These are phyloP conservation scores for Podila minutissima DNA, from an alignment of 192 early-diverging fungal species.

Conservation along the genomic window DNA sequence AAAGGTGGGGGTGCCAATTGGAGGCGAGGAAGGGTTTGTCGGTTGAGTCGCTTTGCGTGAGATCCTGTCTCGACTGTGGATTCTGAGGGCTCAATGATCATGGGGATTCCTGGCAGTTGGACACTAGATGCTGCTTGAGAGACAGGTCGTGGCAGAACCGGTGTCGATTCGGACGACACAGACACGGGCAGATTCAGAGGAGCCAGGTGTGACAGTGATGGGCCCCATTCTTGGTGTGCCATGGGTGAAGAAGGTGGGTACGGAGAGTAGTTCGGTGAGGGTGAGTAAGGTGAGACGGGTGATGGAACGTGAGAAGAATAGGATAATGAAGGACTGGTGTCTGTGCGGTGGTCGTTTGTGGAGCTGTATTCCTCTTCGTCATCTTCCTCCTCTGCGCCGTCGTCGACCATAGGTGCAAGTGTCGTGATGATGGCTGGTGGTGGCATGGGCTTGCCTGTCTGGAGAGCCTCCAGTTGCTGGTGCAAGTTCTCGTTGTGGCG, in stretches of 20 bases:
- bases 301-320: slow-evolving; percentile 16
- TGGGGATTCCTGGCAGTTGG: slow-evolving; percentile 13
- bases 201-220: slow-evolving; percentile 1
- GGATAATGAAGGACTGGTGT: slow-evolving; percentile 9
- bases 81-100: slow-evolving; percentile 34
- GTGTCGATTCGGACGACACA: background rate
- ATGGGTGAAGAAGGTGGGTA: background rate
- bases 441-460: slow-evolving; percentile 11
- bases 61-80: slow-evolving; percentile 6
- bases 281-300: slow-evolving; percentile 24
- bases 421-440: slow-evolving; percentile 27
- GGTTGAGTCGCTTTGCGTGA: slow-evolving; percentile 31
- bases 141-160: background rate
- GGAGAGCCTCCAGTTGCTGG: slow-evolving; percentile 23
- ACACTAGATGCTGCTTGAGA: slow-evolving; percentile 3
- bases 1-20: slow-evolving; percentile 32
- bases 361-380: background rate
- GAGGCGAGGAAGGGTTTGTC: slow-evolving; percentile 25
- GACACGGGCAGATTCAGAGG: background rate
- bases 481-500: slow-evolving; percentile 60
- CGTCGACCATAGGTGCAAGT: slow-evolving; percentile 10
- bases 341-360: background rate
- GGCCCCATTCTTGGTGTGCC: background rate
- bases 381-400: slow-evolving; percentile 5
- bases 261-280: slow-evolving; percentile 17